phyloP scores from a whole-genome alignment of 164 flowering plant species.

The Piper longum region DNA sequence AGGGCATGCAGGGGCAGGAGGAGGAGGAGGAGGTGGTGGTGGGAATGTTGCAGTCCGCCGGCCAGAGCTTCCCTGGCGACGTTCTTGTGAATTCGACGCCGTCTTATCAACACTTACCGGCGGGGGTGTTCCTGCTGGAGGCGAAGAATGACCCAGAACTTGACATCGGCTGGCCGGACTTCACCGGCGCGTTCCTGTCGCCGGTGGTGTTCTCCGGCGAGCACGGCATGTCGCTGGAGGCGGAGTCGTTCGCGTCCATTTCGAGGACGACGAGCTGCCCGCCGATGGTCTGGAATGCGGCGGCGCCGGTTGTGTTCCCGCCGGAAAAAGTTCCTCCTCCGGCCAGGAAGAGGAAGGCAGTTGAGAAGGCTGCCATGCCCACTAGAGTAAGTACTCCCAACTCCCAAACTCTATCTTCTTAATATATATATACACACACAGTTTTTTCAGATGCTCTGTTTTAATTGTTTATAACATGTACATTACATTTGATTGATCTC shows the following conservation, averaged over 20 bases:
- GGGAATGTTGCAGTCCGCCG: constrained; percentile 11
- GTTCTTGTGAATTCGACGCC: constrained; percentile 2
- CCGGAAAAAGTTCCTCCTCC: constrained; percentile 4
- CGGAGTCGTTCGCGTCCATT: constrained; percentile 9
- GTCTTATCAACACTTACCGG: too few relatives aligned
- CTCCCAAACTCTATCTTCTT: too few relatives aligned
- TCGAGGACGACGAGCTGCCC: constrained; percentile 37
- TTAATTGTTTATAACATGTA: not conserved
- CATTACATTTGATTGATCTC: not conserved
- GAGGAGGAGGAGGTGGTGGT: constrained; percentile 5
- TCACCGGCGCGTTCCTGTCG: constrained; percentile 11
- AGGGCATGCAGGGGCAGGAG: constrained; percentile 7
- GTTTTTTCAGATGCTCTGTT: not conserved
- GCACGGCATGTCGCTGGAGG: not conserved
- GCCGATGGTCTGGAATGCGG: constrained; percentile 8
- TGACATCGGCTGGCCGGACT: constrained; percentile 40
- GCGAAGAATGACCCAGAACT: constrained; percentile 11
- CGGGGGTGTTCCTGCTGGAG: too few relatives aligned
- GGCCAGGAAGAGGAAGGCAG: constrained; percentile 1
- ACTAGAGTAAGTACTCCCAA: too few relatives aligned
- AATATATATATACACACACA: too few relatives aligned
- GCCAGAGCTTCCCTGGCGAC: constrained; percentile 14
- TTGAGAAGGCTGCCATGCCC: constrained; percentile 16
- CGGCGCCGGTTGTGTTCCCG: constrained; percentile 4
- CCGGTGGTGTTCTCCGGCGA: constrained; percentile 10